phyloP scores from a whole-genome alignment of 176 grass and related monocot species.

The Triticum urartu region DNA sequence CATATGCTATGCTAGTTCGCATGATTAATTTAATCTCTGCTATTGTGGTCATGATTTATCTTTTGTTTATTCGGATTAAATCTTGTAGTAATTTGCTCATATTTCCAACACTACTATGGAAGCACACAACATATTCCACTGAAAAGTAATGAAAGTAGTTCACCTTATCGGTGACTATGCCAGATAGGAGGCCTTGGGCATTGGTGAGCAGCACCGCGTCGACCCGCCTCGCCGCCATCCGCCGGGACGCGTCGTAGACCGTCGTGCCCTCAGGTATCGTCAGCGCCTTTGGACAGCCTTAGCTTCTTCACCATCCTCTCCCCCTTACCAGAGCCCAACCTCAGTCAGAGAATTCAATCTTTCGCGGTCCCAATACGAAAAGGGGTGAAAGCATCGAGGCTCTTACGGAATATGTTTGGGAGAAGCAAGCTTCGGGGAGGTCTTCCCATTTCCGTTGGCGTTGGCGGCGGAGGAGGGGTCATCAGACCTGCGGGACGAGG shows the following conservation, averaged over 20 bases:
- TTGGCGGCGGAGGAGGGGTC: slow-evolving; percentile 31
- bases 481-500: slow-evolving; percentile 51
- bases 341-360: slow-evolving; percentile 28
- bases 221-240: slow-evolving; percentile 78
- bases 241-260: slow-evolving; percentile 84
- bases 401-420: slow-evolving; percentile 50
- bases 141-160: not conserved
- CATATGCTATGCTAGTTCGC: too few relatives aligned
- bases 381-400: not conserved
- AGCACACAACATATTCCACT: not conserved
- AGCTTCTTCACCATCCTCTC: slow-evolving; percentile 98
- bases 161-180: slow-evolving; percentile 98
- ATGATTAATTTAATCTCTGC: too few relatives aligned
- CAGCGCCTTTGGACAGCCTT: slow-evolving; percentile 88
- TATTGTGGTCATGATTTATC: too few relatives aligned
- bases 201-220: slow-evolving; percentile 94
- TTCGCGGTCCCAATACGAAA: not conserved
- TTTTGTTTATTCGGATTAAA: too few relatives aligned
- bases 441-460: slow-evolving; percentile 49
- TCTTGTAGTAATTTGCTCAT: too few relatives aligned
- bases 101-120: not conserved
- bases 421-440: slow-evolving; percentile 46
- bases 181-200: slow-evolving; percentile 83
- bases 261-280: slow-evolving; percentile 88
- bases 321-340: slow-evolving; percentile 35